These are phyloP conservation scores for Aspergillus asperescens DNA, from an alignment of 495 filamentous ascomycete genomes.

Conservation along the genomic window DNA sequence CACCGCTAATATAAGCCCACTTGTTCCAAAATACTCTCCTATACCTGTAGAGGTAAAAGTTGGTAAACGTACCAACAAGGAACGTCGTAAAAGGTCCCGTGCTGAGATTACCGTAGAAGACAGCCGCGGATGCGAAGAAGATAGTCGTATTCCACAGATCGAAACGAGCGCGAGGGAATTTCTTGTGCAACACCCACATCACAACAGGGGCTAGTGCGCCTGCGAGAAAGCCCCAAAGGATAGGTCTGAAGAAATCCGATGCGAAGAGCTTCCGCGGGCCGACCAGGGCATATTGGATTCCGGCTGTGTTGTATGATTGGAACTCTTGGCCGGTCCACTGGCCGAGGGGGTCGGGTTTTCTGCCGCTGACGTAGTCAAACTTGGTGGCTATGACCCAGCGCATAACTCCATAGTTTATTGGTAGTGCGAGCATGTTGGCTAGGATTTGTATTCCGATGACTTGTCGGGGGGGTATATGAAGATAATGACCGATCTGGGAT, in stretches of 20 bases:
- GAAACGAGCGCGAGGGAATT: conserved; percentile 47
- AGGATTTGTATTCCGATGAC: conserved; percentile 42
- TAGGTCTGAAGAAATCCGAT: conserved; percentile 41
- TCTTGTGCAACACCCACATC: conserved; percentile 43
- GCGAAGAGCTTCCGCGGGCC: conserved; percentile 50
- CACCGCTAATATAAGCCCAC: conserved; percentile 53
- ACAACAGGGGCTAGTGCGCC: conserved; percentile 46
- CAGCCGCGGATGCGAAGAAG: conserved; percentile 37
- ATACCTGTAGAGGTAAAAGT: conserved; percentile 49
- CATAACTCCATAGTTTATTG: conserved; percentile 42
- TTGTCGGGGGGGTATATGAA: conserved; percentile 41
- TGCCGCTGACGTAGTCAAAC: conserved; percentile 47
- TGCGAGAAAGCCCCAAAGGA: conserved; percentile 54
- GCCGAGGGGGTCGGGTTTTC: conserved; percentile 44
- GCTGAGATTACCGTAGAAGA: conserved; percentile 40
- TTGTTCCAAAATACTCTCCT: conserved; percentile 52
- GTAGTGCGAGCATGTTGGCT: conserved; percentile 39
- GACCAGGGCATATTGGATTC: conserved; percentile 52
- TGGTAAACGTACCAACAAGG: conserved; percentile 52
- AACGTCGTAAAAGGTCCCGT: conserved; percentile 52
- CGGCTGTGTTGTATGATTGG: conserved; percentile 42
- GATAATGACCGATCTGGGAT: conserved; percentile 39
- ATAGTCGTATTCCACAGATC: conserved; percentile 54
- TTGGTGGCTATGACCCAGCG: conserved; percentile 47
- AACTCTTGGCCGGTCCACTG: conserved; percentile 54